phyloP scores from a whole-genome alignment of 2,329 filamentous ascomycete species.

The Sphaerulina musiva region DNA sequence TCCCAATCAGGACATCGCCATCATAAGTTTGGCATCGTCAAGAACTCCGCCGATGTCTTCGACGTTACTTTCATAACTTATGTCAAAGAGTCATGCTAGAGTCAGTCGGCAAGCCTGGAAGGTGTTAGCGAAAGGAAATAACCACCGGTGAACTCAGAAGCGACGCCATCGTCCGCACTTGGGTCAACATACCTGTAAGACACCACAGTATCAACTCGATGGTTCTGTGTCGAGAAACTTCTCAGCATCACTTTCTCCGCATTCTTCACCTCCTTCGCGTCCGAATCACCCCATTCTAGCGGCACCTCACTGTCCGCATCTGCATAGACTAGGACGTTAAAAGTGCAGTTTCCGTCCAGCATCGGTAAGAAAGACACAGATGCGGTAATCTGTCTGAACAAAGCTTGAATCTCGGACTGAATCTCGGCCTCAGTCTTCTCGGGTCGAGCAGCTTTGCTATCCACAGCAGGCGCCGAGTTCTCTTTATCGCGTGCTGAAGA shows the following conservation, averaged over 20 bases:
- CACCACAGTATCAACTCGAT: slow-evolving; percentile 89
- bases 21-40: background rate
- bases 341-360: slow-evolving; percentile 89
- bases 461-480: slow-evolving; percentile 47
- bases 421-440: slow-evolving; percentile 93
- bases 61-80: background rate
- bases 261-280: slow-evolving; percentile 91
- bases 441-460: slow-evolving; percentile 24
- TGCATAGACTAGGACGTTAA: slow-evolving; percentile 96
- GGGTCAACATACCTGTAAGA: slow-evolving; percentile 61
- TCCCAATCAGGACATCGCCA: background rate
- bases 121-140: background rate
- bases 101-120: slow-evolving; percentile 1
- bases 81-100: background rate
- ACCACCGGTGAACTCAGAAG: background rate
- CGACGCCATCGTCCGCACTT: background rate
- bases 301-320: slow-evolving; percentile 95
- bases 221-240: slow-evolving; percentile 91
- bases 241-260: slow-evolving; percentile 92
- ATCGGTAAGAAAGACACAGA: slow-evolving; percentile 95
- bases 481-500: slow-evolving; percentile 55
- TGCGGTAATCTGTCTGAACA: slow-evolving; percentile 96
- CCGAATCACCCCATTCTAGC: slow-evolving; percentile 96
- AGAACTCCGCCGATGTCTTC: background rate
- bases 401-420: slow-evolving; percentile 88